Percentiles rank a stretch among this genome's conserved stretches.
phyloP scores from a whole-genome alignment of 768 basidiomycete species.

The Serendipita sp. region DNA sequence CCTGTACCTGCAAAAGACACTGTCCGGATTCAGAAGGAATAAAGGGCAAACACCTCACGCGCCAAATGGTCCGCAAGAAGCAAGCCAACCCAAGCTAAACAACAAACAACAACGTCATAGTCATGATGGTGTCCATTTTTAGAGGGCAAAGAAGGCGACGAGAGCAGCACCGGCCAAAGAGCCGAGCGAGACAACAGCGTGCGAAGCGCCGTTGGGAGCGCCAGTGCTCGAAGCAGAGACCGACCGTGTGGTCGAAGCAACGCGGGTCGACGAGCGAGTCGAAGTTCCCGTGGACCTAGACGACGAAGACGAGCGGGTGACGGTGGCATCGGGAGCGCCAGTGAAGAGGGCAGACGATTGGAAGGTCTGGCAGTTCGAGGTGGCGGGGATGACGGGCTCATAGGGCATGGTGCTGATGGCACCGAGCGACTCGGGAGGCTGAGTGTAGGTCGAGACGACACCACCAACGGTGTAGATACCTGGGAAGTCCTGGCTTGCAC shows the following conservation, averaged over 20 bases:
- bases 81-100: not conserved
- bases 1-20: not conserved
- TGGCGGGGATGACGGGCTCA: slow-evolving; percentile 9
- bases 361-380: slow-evolving; percentile 27
- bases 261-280: slow-evolving; percentile 2
- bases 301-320: not conserved
- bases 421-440: slow-evolving; percentile 32
- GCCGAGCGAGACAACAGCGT: slow-evolving; percentile 5
- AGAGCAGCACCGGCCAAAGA: slow-evolving; percentile 19
- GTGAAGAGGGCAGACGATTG: slow-evolving; percentile 22
- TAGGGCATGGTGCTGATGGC: slow-evolving; percentile 31
- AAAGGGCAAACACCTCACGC: not conserved
- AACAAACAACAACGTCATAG: too few species aligned
- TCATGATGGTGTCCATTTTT: not conserved
- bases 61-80: not conserved
- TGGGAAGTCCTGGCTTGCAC: slow-evolving; percentile 45
- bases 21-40: not conserved
- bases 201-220: slow-evolving; percentile 1
- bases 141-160: slow-evolving; percentile 17
- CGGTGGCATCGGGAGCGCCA: slow-evolving; percentile 5
- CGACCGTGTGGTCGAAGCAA: slow-evolving; percentile 8
- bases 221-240: slow-evolving; percentile 6
- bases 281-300: not conserved
- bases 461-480: slow-evolving; percentile 27
- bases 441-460: slow-evolving; percentile 25